Base-by-base conservation (phyloP, 257 asterid species). In the Verbena officinalis region DNA sequence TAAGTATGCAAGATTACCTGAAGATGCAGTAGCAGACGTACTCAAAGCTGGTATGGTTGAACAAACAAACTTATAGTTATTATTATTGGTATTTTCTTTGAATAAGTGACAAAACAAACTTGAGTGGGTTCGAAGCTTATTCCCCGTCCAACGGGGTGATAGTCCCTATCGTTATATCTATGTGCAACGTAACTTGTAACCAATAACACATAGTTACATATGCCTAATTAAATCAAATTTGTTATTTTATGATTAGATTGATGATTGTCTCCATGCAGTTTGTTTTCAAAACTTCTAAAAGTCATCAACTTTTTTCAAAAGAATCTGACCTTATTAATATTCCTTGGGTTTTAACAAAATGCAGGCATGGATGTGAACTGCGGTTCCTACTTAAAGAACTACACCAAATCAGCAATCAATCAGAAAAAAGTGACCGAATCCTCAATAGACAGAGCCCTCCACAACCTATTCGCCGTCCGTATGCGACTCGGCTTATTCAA, bases 351-450 rank as follows among this genome's bases (percentile, higher is more conserved):
- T 19, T 5, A 13, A 13, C 24, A 23, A 9, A 43, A 9, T 66
- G 78, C 86, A 91, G 96, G 98, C 55, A 82, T 89, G 95, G 98
- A 92, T 68, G 85, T 92, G 1, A 67, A 89, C 38, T 92, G 97
- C 62, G 96, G 97, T 20, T 20, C 77, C 52, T 92, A 80, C 79
- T 68, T 89, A 42, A 58, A 69, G 60, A 72, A 71, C 55, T 83
- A 92, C 78, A 81, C 97, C 5, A 90, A 83, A 80, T 83, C 93
- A 61, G 95, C 97, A 56, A 73, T 92, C 2, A 17, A 62, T n/a
- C 80, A 80, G 78, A 84, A 75, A 61, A 84, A 76, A 55, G 46
- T 92, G 19, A 12, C 71, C 0, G 88, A 74, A 75, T 40, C 73
- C 21, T 61, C 76, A 3, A 17, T 89, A 46, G 86, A 92, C 83